A percentile compares a stretch with the other conserved stretches of the same genome.
Evolutionary conservation across 495 filamentous ascomycete species (phyloP).

Genomic region (Penicillium verhagenii): DNA sequence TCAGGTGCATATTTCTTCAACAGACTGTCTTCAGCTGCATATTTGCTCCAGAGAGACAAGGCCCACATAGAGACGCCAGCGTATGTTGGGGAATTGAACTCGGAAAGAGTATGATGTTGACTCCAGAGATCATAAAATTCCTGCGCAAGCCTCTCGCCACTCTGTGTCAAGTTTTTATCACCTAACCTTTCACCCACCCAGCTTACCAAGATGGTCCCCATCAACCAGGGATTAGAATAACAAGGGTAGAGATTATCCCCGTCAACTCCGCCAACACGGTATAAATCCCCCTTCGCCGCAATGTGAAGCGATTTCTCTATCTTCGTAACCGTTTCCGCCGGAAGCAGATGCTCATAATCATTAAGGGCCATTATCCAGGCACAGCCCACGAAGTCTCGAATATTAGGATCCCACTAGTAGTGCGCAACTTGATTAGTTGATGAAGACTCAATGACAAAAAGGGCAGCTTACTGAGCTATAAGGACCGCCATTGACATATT

Average conservation of each 20-base stretch:
- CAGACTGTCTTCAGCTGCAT: conserved; percentile 23
- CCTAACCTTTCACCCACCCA: conserved; percentile 36
- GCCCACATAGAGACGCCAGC: conserved; percentile 43
- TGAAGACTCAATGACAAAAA: background rate
- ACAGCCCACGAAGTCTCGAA: conserved; percentile 43
- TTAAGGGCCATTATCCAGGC: conserved; percentile 38
- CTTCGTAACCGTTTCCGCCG: conserved; percentile 21
- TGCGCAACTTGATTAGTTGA: background rate
- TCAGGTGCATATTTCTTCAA: conserved; percentile 29
- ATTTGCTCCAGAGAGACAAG: conserved; percentile 41
- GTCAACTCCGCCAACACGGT: conserved; percentile 44
- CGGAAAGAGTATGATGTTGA: conserved; percentile 35
- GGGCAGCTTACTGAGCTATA: conserved; percentile 15
- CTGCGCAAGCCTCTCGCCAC: conserved; percentile 33
- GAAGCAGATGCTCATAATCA: conserved; percentile 36
- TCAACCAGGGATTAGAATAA: conserved; percentile 44
- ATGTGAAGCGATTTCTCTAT: conserved; percentile 35
- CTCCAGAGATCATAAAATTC: conserved; percentile 40
- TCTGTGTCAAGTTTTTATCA: conserved; percentile 37
- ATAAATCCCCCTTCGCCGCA: conserved; percentile 37
- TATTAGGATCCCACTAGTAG: conserved; percentile 45
- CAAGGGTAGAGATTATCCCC: conserved; percentile 45
- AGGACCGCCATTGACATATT: conserved; percentile 27
- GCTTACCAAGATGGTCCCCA: conserved; percentile 37
- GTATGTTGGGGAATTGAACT: conserved; percentile 46